These are phyloP conservation scores for Mortierella alpina DNA, from an alignment of 192 early-diverging fungal species.

Conservation along the genomic window DNA sequence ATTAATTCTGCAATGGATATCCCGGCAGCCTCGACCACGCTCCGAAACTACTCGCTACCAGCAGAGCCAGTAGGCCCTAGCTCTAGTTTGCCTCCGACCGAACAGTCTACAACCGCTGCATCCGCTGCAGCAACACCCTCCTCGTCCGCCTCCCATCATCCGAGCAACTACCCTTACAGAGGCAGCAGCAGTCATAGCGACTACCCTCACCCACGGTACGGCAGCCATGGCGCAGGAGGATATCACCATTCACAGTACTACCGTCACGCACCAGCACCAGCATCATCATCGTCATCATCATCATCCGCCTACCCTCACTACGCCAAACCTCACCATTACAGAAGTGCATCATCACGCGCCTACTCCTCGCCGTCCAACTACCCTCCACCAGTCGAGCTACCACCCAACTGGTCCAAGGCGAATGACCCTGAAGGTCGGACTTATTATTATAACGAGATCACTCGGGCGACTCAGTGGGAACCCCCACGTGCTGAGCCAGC, in stretches of 20 bases:
- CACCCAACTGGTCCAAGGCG: slow-evolving; percentile 62
- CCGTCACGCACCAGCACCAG: slow-evolving; percentile 2
- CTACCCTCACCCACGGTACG: slow-evolving; percentile 29
- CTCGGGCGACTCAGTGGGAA: slow-evolving; percentile 65
- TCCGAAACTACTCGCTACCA: slow-evolving; percentile 5
- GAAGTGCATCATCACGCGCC: slow-evolving; percentile 10
- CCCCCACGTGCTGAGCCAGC: slow-evolving; percentile 53
- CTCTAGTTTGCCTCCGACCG: not conserved
- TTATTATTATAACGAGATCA: slow-evolving; percentile 67
- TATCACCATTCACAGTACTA: slow-evolving; percentile 31
- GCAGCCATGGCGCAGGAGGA: slow-evolving; percentile 21
- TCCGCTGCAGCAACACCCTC: not conserved
- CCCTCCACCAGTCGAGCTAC: slow-evolving; percentile 41
- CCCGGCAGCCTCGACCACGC: slow-evolving; percentile 11
- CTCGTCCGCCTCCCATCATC: not conserved
- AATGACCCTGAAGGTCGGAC: slow-evolving; percentile 55
- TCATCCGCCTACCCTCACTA: slow-evolving; percentile 28
- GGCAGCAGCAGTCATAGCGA: slow-evolving; percentile 19
- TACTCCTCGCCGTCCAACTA: slow-evolving; percentile 10
- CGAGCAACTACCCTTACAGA: slow-evolving; percentile 12
- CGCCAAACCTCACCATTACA: slow-evolving; percentile 31
- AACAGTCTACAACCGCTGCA: not conserved
- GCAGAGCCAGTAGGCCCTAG: not conserved
- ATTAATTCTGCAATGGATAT: not conserved
- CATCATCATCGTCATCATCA: not conserved